Percentiles rank a stretch among this genome's conserved stretches.
These are phyloP conservation scores for Diaporthe helianthi DNA, from an alignment of 2,329 filamentous ascomycete genomes.

Conservation along the genomic window DNA sequence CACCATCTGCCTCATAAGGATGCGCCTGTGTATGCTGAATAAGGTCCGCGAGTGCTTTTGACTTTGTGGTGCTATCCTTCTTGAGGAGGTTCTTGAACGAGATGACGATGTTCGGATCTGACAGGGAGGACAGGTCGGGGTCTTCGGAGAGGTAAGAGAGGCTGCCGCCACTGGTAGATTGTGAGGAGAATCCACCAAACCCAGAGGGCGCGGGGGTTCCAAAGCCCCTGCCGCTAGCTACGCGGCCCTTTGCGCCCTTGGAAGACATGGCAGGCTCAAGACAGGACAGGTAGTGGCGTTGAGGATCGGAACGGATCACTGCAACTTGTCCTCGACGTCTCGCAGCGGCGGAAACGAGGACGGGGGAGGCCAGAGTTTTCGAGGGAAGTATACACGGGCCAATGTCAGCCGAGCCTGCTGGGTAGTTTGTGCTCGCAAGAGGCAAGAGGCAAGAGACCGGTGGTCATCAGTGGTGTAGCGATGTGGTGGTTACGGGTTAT, in stretches of 20 bases:
- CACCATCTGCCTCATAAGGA: conserved; percentile 57
- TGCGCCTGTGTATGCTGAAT: conserved; percentile 55
- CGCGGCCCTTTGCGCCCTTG: conserved; percentile 31
- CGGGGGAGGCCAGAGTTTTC: no score
- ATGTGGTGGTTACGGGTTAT: background rate
- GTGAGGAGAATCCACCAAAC: conserved; percentile 52
- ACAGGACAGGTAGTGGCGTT: background rate
- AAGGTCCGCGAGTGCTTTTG: conserved; percentile 88
- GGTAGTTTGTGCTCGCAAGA: background rate
- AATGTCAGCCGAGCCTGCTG: background rate
- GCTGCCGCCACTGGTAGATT: conserved; percentile 50
- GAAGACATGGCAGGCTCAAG: conserved; percentile 13
- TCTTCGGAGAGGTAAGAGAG: conserved; percentile 90
- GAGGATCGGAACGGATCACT: background rate
- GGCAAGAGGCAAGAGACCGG: background rate
- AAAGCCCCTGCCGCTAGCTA: conserved; percentile 34
- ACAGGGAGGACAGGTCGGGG: conserved; percentile 78
- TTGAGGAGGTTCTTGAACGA: conserved; percentile 93
- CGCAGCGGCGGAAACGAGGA: no score
- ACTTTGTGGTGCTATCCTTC: conserved; percentile 91
- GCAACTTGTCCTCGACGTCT: background rate
- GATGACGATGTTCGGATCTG: conserved; percentile 82
- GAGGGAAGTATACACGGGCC: background rate
- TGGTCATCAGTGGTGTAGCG: background rate
- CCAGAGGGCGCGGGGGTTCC: conserved; percentile 36